These are phyloP conservation scores for Blastobotrys muscicola DNA, from an alignment of 805 yeast species.

Conservation along the genomic window DNA sequence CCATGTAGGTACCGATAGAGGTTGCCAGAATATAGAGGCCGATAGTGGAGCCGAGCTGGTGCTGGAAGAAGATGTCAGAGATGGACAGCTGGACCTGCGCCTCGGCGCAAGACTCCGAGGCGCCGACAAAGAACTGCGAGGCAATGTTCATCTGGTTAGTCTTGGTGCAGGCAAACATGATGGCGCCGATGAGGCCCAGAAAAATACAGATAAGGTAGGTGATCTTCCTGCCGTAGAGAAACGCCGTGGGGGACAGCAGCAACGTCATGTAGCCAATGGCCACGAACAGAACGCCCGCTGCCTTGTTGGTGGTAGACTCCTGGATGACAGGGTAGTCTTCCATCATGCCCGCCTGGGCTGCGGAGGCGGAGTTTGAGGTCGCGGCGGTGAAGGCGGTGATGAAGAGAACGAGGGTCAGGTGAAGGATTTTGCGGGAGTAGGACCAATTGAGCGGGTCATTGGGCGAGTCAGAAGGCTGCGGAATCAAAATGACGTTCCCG, in stretches of 20 bases:
- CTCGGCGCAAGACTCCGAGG: slow-evolving; percentile 68
- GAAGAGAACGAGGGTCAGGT: slow-evolving; percentile 32
- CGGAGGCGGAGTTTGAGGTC: slow-evolving; percentile 63
- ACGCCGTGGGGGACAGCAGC: slow-evolving; percentile 57
- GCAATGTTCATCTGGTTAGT: slow-evolving; percentile 54
- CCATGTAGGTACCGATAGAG: slow-evolving; percentile 68
- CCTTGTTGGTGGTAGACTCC: slow-evolving; percentile 63
- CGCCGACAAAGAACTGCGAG: slow-evolving; percentile 73
- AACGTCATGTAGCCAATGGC: slow-evolving; percentile 61
- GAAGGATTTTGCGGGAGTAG: slow-evolving; percentile 36
- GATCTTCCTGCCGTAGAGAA: slow-evolving; percentile 58
- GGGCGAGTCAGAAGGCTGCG: slow-evolving; percentile 59
- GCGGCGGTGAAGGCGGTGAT: slow-evolving; percentile 42
- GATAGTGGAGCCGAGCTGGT: slow-evolving; percentile 61
- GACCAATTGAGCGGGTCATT: slow-evolving; percentile 65
- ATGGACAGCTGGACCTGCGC: slow-evolving; percentile 57
- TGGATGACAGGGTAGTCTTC: slow-evolving; percentile 48
- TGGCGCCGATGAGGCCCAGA: slow-evolving; percentile 54
- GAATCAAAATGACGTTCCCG: slow-evolving; percentile 42
- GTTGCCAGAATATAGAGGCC: slow-evolving; percentile 69
- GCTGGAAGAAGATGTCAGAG: slow-evolving; percentile 68
- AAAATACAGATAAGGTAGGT: slow-evolving; percentile 52
- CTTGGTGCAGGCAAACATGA: slow-evolving; percentile 58
- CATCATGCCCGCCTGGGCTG: slow-evolving; percentile 59
- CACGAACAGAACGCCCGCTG: slow-evolving; percentile 68